Evolutionary conservation across 805 yeast genomes (phyloP).

Genomic region (Starmerella vitae): DNA sequence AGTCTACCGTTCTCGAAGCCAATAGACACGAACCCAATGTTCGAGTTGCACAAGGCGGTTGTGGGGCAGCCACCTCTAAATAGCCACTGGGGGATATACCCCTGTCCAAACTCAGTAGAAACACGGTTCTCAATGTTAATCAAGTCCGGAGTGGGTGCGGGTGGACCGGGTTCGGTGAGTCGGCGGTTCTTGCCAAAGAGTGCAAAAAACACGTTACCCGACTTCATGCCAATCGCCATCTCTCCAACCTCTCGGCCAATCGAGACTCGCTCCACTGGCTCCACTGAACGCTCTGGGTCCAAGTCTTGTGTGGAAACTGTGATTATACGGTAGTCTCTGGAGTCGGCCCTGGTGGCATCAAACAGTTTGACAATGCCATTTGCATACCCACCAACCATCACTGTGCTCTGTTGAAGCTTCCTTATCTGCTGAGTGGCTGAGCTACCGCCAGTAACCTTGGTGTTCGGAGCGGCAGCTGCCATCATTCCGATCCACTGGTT

Average conservation of each 20-base stretch:
- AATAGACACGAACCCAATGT: slow-evolving; percentile 71
- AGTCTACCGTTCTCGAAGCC: slow-evolving; percentile 62
- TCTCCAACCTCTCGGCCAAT: slow-evolving; percentile 71
- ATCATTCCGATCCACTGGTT: slow-evolving; percentile 72
- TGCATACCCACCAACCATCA: slow-evolving; percentile 45
- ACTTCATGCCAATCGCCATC: slow-evolving; percentile 49
- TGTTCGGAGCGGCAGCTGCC: slow-evolving; percentile 33
- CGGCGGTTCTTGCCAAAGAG: slow-evolving; percentile 46
- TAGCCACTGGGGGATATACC: slow-evolving; percentile 45
- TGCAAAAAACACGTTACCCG: slow-evolving; percentile 65
- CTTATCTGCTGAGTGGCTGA: slow-evolving; percentile 42
- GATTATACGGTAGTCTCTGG: slow-evolving; percentile 44
- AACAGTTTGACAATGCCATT: slow-evolving; percentile 69
- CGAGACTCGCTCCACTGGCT: slow-evolving; percentile 45
- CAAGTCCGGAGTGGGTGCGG: slow-evolving; percentile 16
- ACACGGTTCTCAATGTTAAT: slow-evolving; percentile 42
- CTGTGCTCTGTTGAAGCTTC: slow-evolving; percentile 44
- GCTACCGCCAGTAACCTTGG: slow-evolving; percentile 66
- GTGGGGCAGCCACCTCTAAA: slow-evolving; percentile 37
- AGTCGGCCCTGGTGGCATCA: slow-evolving; percentile 69
- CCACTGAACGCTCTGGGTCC: slow-evolving; percentile 28
- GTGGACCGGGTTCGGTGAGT: slow-evolving; percentile 12
- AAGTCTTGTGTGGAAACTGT: slow-evolving; percentile 41
- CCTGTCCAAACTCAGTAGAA: slow-evolving; percentile 38
- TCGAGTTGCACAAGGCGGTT: slow-evolving; percentile 51